Conservation (phyloP, 805 yeast species). For the Kockiozyma suomiensis region DNA sequence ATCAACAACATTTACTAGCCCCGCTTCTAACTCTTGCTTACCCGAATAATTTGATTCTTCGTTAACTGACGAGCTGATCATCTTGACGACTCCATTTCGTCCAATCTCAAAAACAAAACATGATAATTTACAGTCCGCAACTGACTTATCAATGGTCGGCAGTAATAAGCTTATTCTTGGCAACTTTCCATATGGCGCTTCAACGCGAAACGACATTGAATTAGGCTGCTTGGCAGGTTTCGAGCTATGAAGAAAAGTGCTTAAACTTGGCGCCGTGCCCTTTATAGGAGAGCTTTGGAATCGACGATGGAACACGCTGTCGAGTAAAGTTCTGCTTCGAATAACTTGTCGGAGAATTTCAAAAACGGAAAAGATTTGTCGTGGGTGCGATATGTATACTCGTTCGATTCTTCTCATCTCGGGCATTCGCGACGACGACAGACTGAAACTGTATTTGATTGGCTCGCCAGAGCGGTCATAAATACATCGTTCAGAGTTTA, state of each 20-base stretch:
- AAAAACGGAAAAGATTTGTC: conserved; percentile 22
- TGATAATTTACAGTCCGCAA: not conserved
- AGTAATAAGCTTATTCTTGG: conserved; percentile 15
- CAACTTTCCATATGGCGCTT: conserved; percentile 20
- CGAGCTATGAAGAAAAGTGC: not conserved
- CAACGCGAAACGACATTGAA: conserved; percentile 9
- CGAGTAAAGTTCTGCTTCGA: conserved; percentile 9
- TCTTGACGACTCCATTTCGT: conserved; percentile 14
- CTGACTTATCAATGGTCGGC: conserved; percentile 14
- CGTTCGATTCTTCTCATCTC: conserved; percentile 22
- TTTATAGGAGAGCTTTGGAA: not conserved
- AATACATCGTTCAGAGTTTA: conserved; percentile 10
- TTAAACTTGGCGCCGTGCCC: not conserved
- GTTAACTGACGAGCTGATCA: conserved; percentile 6
- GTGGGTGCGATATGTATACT: conserved; percentile 27
- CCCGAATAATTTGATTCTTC: conserved; percentile 8
- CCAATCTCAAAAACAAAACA: conserved; percentile 9
- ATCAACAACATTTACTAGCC: conserved; percentile 9
- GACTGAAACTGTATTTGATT: conserved; percentile 7
- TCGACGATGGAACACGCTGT: conserved; percentile 15
- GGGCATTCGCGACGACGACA: conserved; percentile 8
- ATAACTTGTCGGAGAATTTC: conserved; percentile 29
- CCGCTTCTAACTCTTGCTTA: not conserved
- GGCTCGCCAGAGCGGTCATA: conserved; percentile 18
- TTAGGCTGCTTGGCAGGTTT: not conserved